Conservation (phyloP, 179 eudicot species). For the Sideroxylon spinosum region DNA sequence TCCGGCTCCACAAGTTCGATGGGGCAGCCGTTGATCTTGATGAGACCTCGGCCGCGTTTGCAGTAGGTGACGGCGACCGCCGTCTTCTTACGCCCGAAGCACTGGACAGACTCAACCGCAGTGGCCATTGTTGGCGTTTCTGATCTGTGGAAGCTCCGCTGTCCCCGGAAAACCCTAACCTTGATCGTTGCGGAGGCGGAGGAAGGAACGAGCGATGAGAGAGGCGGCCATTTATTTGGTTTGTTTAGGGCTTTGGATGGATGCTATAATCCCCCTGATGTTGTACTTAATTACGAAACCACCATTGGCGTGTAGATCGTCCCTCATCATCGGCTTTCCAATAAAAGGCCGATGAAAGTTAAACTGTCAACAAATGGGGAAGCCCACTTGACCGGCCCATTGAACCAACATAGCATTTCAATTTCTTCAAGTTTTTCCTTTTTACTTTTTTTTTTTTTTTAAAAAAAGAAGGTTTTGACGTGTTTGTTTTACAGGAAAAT, state of each 20-base stretch:
- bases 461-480: too few relatives aligned
- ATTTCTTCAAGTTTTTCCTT: too few relatives aligned
- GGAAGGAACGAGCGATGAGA: background rate
- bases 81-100: slow-evolving; percentile 29
- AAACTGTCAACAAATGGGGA: too few relatives aligned
- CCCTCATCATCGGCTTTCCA: too few relatives aligned
- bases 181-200: background rate
- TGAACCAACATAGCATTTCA: too few relatives aligned
- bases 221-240: background rate
- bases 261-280: background rate
- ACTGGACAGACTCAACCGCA: slow-evolving; percentile 24
- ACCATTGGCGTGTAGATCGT: background rate
- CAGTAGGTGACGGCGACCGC: slow-evolving; percentile 29
- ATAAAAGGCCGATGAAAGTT: too few relatives aligned
- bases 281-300: background rate
- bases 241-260: background rate
- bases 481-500: too few relatives aligned
- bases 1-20: slow-evolving; percentile 26
- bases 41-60: slow-evolving; percentile 22
- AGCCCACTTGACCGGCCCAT: too few relatives aligned
- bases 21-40: slow-evolving; percentile 18
- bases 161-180: background rate
- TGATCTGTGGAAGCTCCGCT: background rate
- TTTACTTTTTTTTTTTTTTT: too few relatives aligned
- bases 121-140: slow-evolving; percentile 15